Evolutionary conservation across 2,329 filamentous ascomycete genomes (phyloP).

Genomic region (Didymella exigua): DNA sequence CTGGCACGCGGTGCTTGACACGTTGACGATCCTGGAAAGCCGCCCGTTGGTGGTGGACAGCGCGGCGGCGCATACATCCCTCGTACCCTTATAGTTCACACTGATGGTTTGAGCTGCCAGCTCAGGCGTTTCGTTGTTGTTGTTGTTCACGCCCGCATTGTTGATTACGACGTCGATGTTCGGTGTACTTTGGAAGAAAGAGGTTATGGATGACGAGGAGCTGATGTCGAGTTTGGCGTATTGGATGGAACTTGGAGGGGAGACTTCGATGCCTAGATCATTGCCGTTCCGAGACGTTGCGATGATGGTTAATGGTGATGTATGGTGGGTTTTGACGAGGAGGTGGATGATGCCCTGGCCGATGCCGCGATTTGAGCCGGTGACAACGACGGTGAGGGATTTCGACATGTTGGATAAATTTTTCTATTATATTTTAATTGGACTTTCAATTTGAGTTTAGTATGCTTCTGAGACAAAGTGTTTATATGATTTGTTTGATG

Average conservation of each 20-base stretch:
- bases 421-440: neutral
- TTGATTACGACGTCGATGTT: conserved; percentile 30
- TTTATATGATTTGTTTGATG: neutral
- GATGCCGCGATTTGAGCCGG: conserved; percentile 29
- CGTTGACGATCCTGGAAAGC: conserved; percentile 21
- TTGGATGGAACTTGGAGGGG: conserved; percentile 16
- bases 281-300: conserved; percentile 29
- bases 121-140: conserved; percentile 18
- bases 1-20: conserved; percentile 16
- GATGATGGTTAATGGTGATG: conserved; percentile 22
- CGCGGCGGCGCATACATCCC: conserved; percentile 23
- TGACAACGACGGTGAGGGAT: conserved; percentile 28
- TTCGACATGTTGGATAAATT: conserved; percentile 13
- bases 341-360: conserved; percentile 31
- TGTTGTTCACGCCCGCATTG: conserved; percentile 30
- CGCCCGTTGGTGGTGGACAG: neutral
- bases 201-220: conserved; percentile 19
- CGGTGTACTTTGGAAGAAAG: conserved; percentile 16
- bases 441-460: neutral
- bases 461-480: neutral
- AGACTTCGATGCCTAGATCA: conserved; percentile 11
- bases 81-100: conserved; percentile 26
- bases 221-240: conserved; percentile 26
- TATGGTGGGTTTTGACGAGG: conserved; percentile 22
- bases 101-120: conserved; percentile 17